A percentile compares a stretch with the other conserved stretches of the same genome.
phyloP scores from a whole-genome alignment of 2,329 filamentous ascomycete species.

The Madurella mycetomatis region DNA sequence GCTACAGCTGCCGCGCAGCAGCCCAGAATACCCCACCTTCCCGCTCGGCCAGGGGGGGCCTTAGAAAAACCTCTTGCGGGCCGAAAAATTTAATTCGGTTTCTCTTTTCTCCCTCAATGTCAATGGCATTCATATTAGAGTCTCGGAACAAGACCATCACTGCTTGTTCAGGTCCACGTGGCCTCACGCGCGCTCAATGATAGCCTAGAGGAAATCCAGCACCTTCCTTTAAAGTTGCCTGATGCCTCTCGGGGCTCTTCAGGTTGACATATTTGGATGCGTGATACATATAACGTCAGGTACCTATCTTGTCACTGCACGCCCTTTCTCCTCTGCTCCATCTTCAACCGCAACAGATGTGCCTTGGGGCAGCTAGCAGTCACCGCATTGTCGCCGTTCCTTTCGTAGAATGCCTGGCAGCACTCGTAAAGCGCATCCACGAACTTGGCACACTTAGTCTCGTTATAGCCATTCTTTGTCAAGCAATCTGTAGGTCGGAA shows the following conservation, averaged over 20 bases:
- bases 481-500: conserved; percentile 62
- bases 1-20: background rate
- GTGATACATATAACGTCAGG: conserved; percentile 25
- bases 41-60: conserved; percentile 1
- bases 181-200: conserved; percentile 97
- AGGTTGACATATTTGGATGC: conserved; percentile 31
- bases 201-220: conserved; percentile 76
- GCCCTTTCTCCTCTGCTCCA: conserved; percentile 61
- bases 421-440: conserved; percentile 90
- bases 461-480: conserved; percentile 76
- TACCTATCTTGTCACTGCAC: conserved; percentile 12
- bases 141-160: conserved; percentile 91
- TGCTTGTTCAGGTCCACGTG: conserved; percentile 86
- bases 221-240: conserved; percentile 70
- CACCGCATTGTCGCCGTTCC: conserved; percentile 69
- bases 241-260: conserved; percentile 39
- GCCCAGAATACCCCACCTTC: conserved; percentile 10
- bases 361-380: conserved; percentile 84
- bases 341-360: conserved; percentile 72
- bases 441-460: conserved; percentile 72
- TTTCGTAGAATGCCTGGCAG: conserved; percentile 82
- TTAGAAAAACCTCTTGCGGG: conserved; percentile 16
- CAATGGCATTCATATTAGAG: conserved; percentile 96
- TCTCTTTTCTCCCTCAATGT: conserved; percentile 64
- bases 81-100: conserved; percentile 31